A percentile compares a stretch with the other conserved stretches of the same genome.
These are phyloP conservation scores for Arthroderma sp. DNA, from an alignment of 2,329 filamentous ascomycete species.

Conservation along the genomic window DNA sequence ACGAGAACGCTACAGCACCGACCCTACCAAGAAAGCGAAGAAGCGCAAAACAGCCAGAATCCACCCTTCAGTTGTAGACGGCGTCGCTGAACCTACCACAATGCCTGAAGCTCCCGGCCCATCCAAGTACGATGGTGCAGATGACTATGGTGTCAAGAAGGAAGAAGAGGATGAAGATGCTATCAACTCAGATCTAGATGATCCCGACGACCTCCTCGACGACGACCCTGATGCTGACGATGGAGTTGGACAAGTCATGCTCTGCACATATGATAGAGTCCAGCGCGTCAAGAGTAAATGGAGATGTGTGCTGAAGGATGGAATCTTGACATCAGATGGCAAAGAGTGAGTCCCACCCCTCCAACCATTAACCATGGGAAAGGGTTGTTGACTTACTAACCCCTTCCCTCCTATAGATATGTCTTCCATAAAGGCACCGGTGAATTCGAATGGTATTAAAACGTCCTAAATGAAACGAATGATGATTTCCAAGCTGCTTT, in stretches of 20 bases:
- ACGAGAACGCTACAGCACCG: conserved; percentile 22
- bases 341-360: conserved; percentile 54
- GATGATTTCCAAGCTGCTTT: too few species aligned
- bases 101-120: conserved; percentile 11
- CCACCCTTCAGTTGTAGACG: conserved; percentile 1
- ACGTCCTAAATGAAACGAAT: too few species aligned
- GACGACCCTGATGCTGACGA: conserved; percentile 84
- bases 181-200: conserved; percentile 96
- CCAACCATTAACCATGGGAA: not conserved
- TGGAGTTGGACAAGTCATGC: conserved; percentile 75
- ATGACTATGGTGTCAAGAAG: conserved; percentile 40
- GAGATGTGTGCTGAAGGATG: conserved; percentile 98
- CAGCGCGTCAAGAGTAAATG: conserved; percentile 98
- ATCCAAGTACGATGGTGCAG: conserved; percentile 45
- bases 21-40: conserved; percentile 29
- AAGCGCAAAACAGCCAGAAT: conserved; percentile 5
- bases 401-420: conserved; percentile 40
- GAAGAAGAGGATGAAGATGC: conserved; percentile 74
- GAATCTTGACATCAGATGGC: conserved; percentile 80
- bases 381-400: not conserved
- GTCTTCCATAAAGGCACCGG: conserved; percentile 96
- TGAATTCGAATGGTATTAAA: conserved; percentile 80
- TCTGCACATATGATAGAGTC: conserved; percentile 99
- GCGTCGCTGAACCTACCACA: conserved; percentile 8
- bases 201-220: conserved; percentile 72